A percentile compares a stretch with the other conserved stretches of the same genome.
Evolutionary conservation across 23 red algal species (phyloP).

Genomic region (Gracilaria vermiculophylla): DNA sequence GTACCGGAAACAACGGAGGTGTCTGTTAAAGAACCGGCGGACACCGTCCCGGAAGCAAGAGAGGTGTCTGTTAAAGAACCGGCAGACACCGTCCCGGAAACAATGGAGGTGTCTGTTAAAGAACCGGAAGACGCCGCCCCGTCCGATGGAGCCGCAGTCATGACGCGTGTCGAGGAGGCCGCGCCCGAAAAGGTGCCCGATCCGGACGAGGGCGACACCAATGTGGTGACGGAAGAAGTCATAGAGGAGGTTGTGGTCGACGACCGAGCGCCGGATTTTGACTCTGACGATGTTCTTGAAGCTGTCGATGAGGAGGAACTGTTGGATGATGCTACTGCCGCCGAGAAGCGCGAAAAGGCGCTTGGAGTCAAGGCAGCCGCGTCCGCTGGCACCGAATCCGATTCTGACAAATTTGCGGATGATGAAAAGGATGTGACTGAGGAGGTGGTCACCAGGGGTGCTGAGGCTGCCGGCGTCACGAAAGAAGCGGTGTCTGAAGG

Average conservation of each 20-base stretch:
- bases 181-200: conserved; percentile 8
- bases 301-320: conserved; percentile 46
- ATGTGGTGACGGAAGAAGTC: conserved; percentile 32
- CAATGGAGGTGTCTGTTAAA: neutral
- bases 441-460: neutral
- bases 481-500: conserved; percentile 2
- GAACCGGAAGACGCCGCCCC: neutral
- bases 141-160: neutral
- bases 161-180: conserved; percentile 26
- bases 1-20: too few relatives aligned
- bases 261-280: neutral
- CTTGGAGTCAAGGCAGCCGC: conserved; percentile 12
- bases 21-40: too few relatives aligned
- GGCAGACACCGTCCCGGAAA: neutral
- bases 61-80: neutral
- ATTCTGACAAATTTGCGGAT: too few relatives aligned
- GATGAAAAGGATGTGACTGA: neutral
- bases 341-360: conserved; percentile 19
- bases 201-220: conserved; percentile 18
- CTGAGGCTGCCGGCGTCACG: neutral
- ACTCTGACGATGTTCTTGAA: conserved; percentile 38
- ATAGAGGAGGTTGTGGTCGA: conserved; percentile 44
- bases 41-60: neutral
- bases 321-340: conserved; percentile 12
- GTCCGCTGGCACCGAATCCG: neutral